Evolutionary conservation across 2,329 filamentous ascomycete genomes (phyloP).

Genomic region (Cladosporium halotolerans): DNA sequence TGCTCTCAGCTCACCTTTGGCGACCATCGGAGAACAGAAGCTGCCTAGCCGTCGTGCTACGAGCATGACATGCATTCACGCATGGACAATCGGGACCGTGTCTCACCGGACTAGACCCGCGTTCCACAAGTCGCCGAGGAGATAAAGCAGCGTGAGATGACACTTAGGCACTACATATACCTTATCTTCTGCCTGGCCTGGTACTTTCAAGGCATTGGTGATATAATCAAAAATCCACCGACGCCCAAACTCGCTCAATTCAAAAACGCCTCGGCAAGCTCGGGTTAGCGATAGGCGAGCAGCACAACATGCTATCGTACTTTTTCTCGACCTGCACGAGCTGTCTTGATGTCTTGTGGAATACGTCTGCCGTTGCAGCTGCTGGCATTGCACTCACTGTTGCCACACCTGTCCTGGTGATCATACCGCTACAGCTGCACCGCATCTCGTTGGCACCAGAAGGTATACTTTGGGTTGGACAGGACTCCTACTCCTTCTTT

Average conservation of each 20-base stretch:
- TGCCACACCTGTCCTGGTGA: background rate
- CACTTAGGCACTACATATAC: background rate
- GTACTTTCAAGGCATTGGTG: background rate
- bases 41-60: background rate
- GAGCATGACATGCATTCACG: background rate
- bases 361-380: background rate
- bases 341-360: background rate
- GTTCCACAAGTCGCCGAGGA: background rate
- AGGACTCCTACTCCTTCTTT: constrained; percentile 5
- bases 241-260: background rate
- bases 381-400: background rate
- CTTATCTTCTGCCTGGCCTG: background rate
- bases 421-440: constrained; percentile 5
- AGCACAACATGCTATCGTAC: background rate
- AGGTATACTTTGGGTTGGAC: constrained; percentile 14
- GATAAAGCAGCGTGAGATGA: background rate
- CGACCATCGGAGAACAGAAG: background rate
- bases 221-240: background rate
- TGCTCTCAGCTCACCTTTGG: background rate
- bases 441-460: constrained; percentile 11
- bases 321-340: background rate
- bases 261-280: background rate
- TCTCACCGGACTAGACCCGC: background rate
- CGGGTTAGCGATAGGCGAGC: background rate
- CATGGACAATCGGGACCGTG: background rate